Percentiles rank a stretch among this genome's conserved stretches.
phyloP scores from a whole-genome alignment of 352 stramenopile genomes.

The Globisporangium polare region DNA sequence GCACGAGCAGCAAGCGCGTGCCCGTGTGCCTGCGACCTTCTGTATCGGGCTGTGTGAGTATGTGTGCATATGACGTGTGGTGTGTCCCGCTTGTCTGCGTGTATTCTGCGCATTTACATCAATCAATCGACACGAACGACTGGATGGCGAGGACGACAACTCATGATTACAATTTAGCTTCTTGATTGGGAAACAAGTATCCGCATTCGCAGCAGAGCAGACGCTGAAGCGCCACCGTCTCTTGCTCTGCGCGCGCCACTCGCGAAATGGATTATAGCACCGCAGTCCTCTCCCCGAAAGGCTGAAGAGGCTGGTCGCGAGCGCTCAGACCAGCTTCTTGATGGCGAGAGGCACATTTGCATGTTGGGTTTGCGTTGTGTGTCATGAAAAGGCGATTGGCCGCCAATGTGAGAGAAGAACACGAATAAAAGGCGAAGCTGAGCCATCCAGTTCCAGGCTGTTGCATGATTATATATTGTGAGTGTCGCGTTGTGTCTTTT shows the following conservation, averaged over 20 bases:
- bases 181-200: conserved; percentile 17
- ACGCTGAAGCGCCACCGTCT: conserved; percentile 11
- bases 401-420: conserved; percentile 27
- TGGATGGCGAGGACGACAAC: conserved; percentile 19
- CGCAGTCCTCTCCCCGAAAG: conserved; percentile 10
- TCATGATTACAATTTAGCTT: conserved; percentile 10
- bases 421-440: conserved; percentile 74
- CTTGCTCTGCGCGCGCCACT: conserved; percentile 1
- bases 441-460: conserved; percentile 28
- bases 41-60: not conserved
- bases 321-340: conserved; percentile 3
- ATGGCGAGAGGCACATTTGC: conserved; percentile 12
- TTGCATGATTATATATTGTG: not conserved
- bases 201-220: conserved; percentile 6
- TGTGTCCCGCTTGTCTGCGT: not conserved
- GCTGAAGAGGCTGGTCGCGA: conserved; percentile 7
- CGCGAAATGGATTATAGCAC: conserved; percentile 14
- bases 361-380: conserved; percentile 7
- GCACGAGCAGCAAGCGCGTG: not conserved
- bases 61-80: not conserved
- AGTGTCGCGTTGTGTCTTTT: conserved; percentile 1
- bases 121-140: not conserved
- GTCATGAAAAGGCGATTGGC: not conserved
- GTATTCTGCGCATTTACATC: not conserved
- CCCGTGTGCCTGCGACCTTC: not conserved